Evolutionary conservation across 2,329 filamentous ascomycete species (phyloP).

Genomic region (Fusarium solani-melongenae): DNA sequence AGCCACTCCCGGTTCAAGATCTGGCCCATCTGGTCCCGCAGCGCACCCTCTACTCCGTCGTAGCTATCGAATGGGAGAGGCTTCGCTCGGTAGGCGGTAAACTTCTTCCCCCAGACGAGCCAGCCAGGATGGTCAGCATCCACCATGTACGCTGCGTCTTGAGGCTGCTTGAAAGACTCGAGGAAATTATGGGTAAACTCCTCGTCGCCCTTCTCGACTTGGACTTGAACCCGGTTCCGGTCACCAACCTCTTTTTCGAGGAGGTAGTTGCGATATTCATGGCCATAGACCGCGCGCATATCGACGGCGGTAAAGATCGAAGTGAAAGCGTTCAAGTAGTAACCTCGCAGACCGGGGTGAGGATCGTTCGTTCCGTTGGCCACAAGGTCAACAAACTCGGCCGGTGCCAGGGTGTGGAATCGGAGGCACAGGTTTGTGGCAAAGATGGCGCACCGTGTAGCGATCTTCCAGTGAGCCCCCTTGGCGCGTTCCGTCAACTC

Average conservation of each 20-base stretch:
- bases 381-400: constrained; percentile 85
- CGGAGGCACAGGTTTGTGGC: constrained; percentile 90
- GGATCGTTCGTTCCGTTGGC: constrained; percentile 87
- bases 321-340: constrained; percentile 84
- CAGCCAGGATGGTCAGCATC: constrained; percentile 94
- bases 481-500: constrained; percentile 83
- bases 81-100: constrained; percentile 81
- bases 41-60: constrained; percentile 80
- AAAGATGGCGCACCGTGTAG: constrained; percentile 88
- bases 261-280: constrained; percentile 89
- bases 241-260: constrained; percentile 79
- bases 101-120: constrained; percentile 93
- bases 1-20: constrained; percentile 89
- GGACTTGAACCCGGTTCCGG: constrained; percentile 79
- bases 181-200: constrained; percentile 85
- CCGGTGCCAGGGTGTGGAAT: constrained; percentile 88
- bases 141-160: constrained; percentile 82
- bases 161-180: constrained; percentile 77
- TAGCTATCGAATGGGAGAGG: constrained; percentile 76
- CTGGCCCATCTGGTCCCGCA: constrained; percentile 82
- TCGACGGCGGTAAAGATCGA: constrained; percentile 86
- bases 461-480: constrained; percentile 95
- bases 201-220: constrained; percentile 78
- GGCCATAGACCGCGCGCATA: constrained; percentile 84
- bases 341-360: constrained; percentile 84